Conservation (phyloP, 345 rosid species). For the Populus ilicifolia region DNA sequence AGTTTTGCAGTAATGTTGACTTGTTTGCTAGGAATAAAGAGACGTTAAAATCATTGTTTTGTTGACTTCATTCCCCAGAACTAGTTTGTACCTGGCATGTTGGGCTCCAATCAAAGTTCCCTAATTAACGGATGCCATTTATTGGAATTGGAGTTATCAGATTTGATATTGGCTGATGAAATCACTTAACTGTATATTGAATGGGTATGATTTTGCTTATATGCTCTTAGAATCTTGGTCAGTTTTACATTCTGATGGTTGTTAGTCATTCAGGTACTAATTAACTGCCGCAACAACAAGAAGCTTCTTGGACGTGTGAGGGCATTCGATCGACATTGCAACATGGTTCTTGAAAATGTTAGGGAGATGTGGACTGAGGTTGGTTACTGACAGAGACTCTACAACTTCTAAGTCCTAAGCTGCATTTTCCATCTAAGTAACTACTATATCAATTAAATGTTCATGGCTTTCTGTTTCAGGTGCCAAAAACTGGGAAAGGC, state of each 20-base stretch:
- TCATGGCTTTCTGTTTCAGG: slow-evolving; percentile 30
- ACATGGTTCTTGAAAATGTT: slow-evolving; percentile 99
- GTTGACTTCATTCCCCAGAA: slow-evolving; percentile 5
- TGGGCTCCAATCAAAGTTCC: not conserved
- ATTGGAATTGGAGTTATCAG: slow-evolving; percentile 10
- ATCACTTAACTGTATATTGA: not conserved
- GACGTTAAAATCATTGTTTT: not conserved
- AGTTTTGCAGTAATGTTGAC: not conserved
- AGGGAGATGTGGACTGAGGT: slow-evolving; percentile 99
- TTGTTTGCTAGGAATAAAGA: slow-evolving; percentile 4
- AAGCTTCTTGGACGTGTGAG: slow-evolving; percentile 95
- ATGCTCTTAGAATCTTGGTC: not conserved
- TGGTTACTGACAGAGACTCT: not conserved
- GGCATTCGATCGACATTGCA: slow-evolving; percentile 95
- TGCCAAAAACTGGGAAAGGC: slow-evolving; percentile 94
- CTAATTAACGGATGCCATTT: not conserved
- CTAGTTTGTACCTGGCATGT: not conserved
- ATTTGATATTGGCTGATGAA: slow-evolving; percentile 18
- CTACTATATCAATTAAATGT: no score
- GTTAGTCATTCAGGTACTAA: slow-evolving; percentile 53
- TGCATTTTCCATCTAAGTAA: not conserved
- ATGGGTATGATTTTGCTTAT: slow-evolving; percentile 1
- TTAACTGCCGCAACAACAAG: slow-evolving; percentile 82
- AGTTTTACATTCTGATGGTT: not conserved
- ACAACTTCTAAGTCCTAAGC: slow-evolving; percentile 17